Evolutionary conservation across 768 basidiomycete genomes (phyloP).

Genomic region (Pisolithus orientalis): DNA sequence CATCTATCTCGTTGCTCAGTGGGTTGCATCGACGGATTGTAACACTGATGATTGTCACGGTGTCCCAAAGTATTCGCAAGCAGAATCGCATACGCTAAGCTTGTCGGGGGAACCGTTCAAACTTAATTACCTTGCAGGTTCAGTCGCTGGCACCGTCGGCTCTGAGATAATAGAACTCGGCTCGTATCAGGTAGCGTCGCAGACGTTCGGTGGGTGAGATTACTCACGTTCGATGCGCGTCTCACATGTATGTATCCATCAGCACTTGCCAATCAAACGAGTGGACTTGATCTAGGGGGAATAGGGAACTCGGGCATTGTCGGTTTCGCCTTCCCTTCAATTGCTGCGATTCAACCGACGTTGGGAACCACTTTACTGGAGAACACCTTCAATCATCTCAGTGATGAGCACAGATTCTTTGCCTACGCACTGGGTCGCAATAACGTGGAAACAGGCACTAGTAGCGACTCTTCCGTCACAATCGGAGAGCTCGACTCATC

Average conservation of each 20-base stretch:
- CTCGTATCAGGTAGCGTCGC: constrained; percentile 37
- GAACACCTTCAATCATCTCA: constrained; percentile 40
- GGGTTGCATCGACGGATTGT: constrained; percentile 47
- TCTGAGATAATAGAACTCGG: constrained; percentile 44
- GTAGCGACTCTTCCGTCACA: constrained; percentile 41
- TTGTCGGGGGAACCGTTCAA: constrained; percentile 33
- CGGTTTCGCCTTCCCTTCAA: constrained; percentile 45
- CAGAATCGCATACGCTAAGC: constrained; percentile 25
- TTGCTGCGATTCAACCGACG: constrained; percentile 39
- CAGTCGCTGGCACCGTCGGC: constrained; percentile 39
- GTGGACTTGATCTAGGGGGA: constrained; percentile 36
- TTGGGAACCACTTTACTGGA: constrained; percentile 41
- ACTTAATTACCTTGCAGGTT: constrained; percentile 46
- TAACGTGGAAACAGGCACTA: constrained; percentile 11
- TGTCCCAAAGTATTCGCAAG: constrained; percentile 35
- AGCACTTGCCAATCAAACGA: constrained; percentile 42
- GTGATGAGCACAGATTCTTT: constrained; percentile 39
- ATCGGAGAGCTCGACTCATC: constrained; percentile 42
- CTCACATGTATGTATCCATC: constrained; percentile 1
- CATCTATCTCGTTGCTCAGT: constrained; percentile 24
- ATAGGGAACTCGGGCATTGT: constrained; percentile 50
- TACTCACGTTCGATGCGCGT: neutral
- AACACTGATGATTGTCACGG: constrained; percentile 36
- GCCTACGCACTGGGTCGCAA: constrained; percentile 43
- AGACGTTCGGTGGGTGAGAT: constrained; percentile 38